Percentiles rank a stretch among this genome's conserved stretches.
phyloP scores from a whole-genome alignment of 495 filamentous ascomycete species.

The Penicillium parvum region DNA sequence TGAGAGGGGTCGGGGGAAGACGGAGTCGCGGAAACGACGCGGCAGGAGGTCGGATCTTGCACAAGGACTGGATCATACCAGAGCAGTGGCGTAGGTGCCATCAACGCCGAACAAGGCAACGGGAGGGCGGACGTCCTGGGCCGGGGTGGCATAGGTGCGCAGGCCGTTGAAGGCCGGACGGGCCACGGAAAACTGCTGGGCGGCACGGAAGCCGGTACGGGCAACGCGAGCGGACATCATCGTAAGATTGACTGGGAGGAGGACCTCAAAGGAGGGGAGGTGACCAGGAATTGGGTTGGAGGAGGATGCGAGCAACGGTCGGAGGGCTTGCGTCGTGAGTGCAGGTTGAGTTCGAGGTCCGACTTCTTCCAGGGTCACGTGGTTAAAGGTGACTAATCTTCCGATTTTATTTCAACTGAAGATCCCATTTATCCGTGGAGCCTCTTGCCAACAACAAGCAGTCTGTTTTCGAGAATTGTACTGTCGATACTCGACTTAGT shows the following conservation, averaged over 20 bases:
- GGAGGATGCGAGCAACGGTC: constrained; percentile 27
- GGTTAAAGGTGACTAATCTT: constrained; percentile 22
- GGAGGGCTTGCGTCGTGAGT: constrained; percentile 28
- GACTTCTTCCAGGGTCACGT: constrained; percentile 45
- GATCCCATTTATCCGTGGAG: background rate
- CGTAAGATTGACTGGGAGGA: constrained; percentile 23
- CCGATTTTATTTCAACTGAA: constrained; percentile 1
- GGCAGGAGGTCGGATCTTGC: constrained; percentile 1
- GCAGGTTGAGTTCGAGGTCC: constrained; percentile 34
- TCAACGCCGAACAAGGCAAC: constrained; percentile 91
- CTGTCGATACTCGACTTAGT: too few species aligned
- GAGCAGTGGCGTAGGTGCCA: constrained; percentile 94
- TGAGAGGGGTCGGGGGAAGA: constrained; percentile 18
- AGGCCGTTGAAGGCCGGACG: constrained; percentile 44
- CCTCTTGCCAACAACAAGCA: too few species aligned
- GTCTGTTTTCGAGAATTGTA: too few species aligned
- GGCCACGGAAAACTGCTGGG: constrained; percentile 45
- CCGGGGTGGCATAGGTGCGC: constrained; percentile 73
- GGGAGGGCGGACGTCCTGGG: constrained; percentile 72
- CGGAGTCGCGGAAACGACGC: constrained; percentile 27
- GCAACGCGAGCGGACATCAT: constrained; percentile 47
- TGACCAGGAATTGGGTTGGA: constrained; percentile 22
- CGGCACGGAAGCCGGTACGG: constrained; percentile 48
- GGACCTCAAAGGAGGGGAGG: constrained; percentile 25
- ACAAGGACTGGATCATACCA: constrained; percentile 56